phyloP scores from a whole-genome alignment of 2,329 filamentous ascomycete genomes.

The Xylaria digitata region DNA sequence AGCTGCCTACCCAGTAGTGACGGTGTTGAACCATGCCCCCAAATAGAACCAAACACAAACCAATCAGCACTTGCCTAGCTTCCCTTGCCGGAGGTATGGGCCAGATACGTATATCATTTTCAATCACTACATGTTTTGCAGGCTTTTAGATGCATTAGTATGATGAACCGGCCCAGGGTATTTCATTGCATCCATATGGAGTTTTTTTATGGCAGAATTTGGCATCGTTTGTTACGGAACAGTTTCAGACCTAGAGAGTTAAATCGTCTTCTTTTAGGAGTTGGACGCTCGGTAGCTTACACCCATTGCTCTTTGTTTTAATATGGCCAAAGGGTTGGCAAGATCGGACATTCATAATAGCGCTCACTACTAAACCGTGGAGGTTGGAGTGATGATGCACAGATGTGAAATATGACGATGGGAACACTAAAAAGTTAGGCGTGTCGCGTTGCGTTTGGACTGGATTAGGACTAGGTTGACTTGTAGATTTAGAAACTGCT shows the following conservation, averaged over 20 bases:
- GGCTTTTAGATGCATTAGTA: slow-evolving; percentile 50
- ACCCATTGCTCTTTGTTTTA: slow-evolving; percentile 21
- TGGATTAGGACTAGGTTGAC: slow-evolving; percentile 34
- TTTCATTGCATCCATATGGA: slow-evolving; percentile 40
- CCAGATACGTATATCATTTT: slow-evolving; percentile 37
- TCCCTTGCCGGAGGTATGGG: slow-evolving; percentile 32
- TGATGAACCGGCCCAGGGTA: slow-evolving; percentile 45
- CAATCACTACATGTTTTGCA: slow-evolving; percentile 48
- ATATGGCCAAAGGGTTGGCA: slow-evolving; percentile 30
- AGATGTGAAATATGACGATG: slow-evolving; percentile 29
- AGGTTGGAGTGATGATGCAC: slow-evolving; percentile 11
- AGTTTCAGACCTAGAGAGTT: slow-evolving; percentile 22
- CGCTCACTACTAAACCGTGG: slow-evolving; percentile 12
- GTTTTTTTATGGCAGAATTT: slow-evolving; percentile 27
- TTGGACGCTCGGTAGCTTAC: slow-evolving; percentile 29
- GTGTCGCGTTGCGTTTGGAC: slow-evolving; percentile 25
- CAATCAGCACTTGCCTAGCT: slow-evolving; percentile 17
- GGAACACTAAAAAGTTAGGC: slow-evolving; percentile 24
- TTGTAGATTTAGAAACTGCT: slow-evolving; percentile 25
- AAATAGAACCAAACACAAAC: slow-evolving; percentile 10
- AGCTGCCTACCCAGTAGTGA: slow-evolving; percentile 11
- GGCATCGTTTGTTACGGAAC: slow-evolving; percentile 32
- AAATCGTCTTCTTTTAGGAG: slow-evolving; percentile 32
- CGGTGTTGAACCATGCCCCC: slow-evolving; percentile 1
- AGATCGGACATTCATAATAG: slow-evolving; percentile 26